Base-by-base conservation (phyloP, 2,329 filamentous ascomycete genomes). In the Arthroderma sp. region DNA sequence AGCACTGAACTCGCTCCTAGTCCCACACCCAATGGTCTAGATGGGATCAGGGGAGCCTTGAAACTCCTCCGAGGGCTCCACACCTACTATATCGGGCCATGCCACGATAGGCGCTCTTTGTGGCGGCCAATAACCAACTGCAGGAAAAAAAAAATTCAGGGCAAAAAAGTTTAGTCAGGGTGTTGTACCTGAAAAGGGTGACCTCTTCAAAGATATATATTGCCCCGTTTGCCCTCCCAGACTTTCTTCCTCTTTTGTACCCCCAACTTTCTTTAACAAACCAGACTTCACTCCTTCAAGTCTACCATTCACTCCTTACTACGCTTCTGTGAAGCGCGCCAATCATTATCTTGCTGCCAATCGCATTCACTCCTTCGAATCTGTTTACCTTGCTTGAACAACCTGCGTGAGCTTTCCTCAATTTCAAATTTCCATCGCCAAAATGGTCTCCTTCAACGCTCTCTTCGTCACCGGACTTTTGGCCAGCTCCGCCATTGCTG, bases 391-490 rank as follows among this genome's bases (percentile, higher is more conserved):
- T 52, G 54, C 37, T 47, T 37, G n/a, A 19, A 31, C 35, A 21
- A 15, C 47, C 9, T 28, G 11, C 17, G 21, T 31, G n/a, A n/a
- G 38, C 31, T 31, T 35, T 23, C 11, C 4, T 33, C 33, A 2
- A 31, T 54, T 15, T 15, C 15, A 25, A 35, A 43, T 28, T 23
- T 4, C 37, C 9, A 31, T 33, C 15, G 44, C 51, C 55, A 70
- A 64, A 63, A 74, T 74, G 72, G 57, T 61, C 21, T 70, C 70
- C 60, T 70, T 68, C 58, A 68, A 67, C 59, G 60, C 66, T 54
- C 58, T 71, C 54, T 58, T 71, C 51, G 63, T 67, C 33, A 62
- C 67, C 37, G 67, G 63, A 60, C 61, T 71, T n/a, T 56, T 74
- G 61, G 71, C 69, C 56, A 64, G 67, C 58, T 59, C 67, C 4